A percentile compares a stretch with the other conserved stretches of the same genome.
Evolutionary conservation across 352 stramenopile genomes (phyloP).

Genomic region (Phytophthora palmivora): DNA sequence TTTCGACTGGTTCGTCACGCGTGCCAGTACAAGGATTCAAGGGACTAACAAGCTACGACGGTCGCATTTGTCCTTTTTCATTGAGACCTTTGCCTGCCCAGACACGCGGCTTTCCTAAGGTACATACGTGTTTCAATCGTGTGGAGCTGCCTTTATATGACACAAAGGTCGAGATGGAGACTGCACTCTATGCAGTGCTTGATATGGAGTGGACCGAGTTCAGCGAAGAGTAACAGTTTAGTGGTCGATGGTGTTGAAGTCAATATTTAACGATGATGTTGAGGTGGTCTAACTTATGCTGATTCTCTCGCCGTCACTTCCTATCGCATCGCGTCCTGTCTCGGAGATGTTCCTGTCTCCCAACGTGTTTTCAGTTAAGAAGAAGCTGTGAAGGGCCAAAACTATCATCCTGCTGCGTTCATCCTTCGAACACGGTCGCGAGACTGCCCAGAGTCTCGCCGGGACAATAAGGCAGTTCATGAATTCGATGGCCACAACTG

Average conservation of each 20-base stretch:
- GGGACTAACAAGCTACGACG: slow-evolving; percentile 84
- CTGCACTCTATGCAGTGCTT: slow-evolving; percentile 95
- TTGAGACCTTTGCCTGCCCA: slow-evolving; percentile 65
- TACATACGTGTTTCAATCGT: slow-evolving; percentile 89
- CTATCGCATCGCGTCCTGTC: slow-evolving; percentile 21
- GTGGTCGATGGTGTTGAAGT: slow-evolving; percentile 6
- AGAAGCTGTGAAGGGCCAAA: slow-evolving; percentile 6
- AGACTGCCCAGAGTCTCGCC: slow-evolving; percentile 11
- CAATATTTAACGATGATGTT: slow-evolving; percentile 37
- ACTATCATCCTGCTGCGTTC: slow-evolving; percentile 6
- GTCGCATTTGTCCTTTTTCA: slow-evolving; percentile 78
- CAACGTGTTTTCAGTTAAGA: slow-evolving; percentile 14
- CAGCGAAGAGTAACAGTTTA: slow-evolving; percentile 61
- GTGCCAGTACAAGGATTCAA: slow-evolving; percentile 90
- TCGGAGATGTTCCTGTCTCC: slow-evolving; percentile 1
- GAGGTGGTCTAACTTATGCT: slow-evolving; percentile 8
- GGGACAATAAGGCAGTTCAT: slow-evolving; percentile 19
- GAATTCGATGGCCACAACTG: slow-evolving; percentile 22
- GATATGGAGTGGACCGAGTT: slow-evolving; percentile 97
- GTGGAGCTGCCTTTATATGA: slow-evolving; percentile 82
- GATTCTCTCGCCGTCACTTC: slow-evolving; percentile 15
- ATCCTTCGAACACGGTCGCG: slow-evolving; percentile 8
- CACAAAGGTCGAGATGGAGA: slow-evolving; percentile 92
- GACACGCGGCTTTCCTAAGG: slow-evolving; percentile 72
- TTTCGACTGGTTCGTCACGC: slow-evolving; percentile 84